Evolutionary conservation across 164 flowering plant species (phyloP).

Genomic region (Litsea cubeba): DNA sequence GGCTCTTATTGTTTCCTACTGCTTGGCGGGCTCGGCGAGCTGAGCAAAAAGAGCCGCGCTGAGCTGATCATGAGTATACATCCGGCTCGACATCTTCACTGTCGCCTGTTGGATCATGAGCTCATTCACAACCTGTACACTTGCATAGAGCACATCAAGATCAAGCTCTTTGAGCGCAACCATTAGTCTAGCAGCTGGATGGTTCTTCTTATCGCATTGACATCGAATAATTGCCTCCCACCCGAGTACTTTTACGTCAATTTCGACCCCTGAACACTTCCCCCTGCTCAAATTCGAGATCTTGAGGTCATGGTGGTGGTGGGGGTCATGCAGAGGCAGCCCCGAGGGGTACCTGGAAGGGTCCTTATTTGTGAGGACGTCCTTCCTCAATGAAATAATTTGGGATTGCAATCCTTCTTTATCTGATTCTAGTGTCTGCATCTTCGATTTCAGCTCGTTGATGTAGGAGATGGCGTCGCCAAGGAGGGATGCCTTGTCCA

Average conservation of each 20-base stretch:
- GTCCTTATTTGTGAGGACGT: neutral
- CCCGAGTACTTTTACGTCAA: slow-evolving; percentile 78
- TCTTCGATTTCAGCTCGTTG: slow-evolving; percentile 61
- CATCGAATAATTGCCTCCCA: slow-evolving; percentile 82
- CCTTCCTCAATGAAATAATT: slow-evolving; percentile 51
- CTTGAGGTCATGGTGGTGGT: neutral
- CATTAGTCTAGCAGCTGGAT: slow-evolving; percentile 94
- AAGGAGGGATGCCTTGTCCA: slow-evolving; percentile 94
- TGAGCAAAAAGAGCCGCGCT: no score
- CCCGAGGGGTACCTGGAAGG: slow-evolving; percentile 48
- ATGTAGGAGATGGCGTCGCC: slow-evolving; percentile 92
- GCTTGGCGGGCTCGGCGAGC: no score
- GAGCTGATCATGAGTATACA: slow-evolving; percentile 61
- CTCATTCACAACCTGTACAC: slow-evolving; percentile 84
- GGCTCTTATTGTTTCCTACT: no score
- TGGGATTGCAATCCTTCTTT: slow-evolving; percentile 50
- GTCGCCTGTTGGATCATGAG: slow-evolving; percentile 89
- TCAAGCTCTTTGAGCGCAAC: slow-evolving; percentile 75
- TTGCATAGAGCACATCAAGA: slow-evolving; percentile 75
- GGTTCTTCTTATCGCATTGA: slow-evolving; percentile 66
- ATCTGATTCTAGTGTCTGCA: slow-evolving; percentile 44
- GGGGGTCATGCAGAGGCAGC: slow-evolving; percentile 12
- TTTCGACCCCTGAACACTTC: slow-evolving; percentile 40
- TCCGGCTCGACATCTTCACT: slow-evolving; percentile 64
- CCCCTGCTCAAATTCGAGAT: neutral